These are phyloP conservation scores for Monilinia aucupariae DNA, from an alignment of 2,329 filamentous ascomycete genomes.

Conservation along the genomic window DNA sequence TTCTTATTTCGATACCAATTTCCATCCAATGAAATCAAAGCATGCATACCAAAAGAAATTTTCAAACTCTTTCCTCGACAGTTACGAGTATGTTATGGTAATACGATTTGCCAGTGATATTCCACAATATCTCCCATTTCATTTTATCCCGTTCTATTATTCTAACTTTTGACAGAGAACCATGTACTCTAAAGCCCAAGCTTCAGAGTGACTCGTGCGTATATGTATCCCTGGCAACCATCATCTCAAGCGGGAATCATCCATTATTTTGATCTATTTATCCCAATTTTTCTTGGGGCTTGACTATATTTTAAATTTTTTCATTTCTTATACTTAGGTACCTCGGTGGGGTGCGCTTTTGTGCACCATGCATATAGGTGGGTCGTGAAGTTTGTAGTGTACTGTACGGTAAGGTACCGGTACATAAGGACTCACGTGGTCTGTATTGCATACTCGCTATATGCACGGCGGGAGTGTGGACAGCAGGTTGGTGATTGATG, in stretches of 20 bases:
- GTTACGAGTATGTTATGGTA: not conserved
- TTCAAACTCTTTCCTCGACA: not conserved
- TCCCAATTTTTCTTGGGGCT: too few relatives aligned
- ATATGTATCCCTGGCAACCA: conserved; percentile 11
- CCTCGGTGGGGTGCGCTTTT: not conserved
- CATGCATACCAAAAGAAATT: not conserved
- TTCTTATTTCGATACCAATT: not conserved
- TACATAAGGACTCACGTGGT: too few relatives aligned
- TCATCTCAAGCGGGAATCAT: not conserved
- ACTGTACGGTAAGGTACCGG: not conserved
- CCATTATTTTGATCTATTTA: too few relatives aligned
- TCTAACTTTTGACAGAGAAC: too few relatives aligned
- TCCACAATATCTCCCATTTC: too few relatives aligned
- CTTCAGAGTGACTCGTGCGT: conserved; percentile 12
- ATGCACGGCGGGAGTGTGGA: conserved; percentile 8
- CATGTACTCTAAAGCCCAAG: not conserved
- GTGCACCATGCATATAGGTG: not conserved
- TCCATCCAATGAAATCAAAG: not conserved
- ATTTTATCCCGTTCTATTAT: too few relatives aligned
- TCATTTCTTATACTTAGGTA: not conserved
- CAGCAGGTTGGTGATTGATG: not conserved
- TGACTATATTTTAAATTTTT: not conserved
- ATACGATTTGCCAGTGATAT: conserved; percentile 11
- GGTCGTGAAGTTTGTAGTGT: not conserved
- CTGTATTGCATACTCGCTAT: not conserved